These are phyloP conservation scores for Podospora appendiculata DNA, from an alignment of 495 filamentous ascomycete genomes.

Conservation along the genomic window DNA sequence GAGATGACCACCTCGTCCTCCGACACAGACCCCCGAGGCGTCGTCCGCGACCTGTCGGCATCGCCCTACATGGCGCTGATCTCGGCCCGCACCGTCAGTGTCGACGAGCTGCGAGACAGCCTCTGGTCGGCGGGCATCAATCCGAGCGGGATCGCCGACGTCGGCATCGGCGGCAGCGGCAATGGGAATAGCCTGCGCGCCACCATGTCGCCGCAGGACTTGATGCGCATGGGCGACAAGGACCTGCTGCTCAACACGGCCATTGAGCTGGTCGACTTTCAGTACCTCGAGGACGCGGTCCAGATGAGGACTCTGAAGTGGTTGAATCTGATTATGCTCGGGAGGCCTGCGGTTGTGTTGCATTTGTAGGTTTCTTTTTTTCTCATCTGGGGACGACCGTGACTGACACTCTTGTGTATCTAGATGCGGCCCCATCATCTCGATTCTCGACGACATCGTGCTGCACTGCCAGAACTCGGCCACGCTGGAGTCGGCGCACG, in stretches of 20 bases:
- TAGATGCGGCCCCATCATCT: slow-evolving; percentile 39
- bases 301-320: slow-evolving; percentile 45
- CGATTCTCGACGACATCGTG: slow-evolving; percentile 47
- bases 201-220: slow-evolving; percentile 22
- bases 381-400: too few relatives aligned
- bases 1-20: slow-evolving; percentile 40
- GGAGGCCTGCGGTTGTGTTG: slow-evolving; percentile 39
- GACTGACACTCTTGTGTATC: too few relatives aligned
- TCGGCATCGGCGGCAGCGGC: not conserved
- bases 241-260: slow-evolving; percentile 49
- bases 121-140: slow-evolving; percentile 45
- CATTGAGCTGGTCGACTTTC: slow-evolving; percentile 50
- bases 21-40: not conserved
- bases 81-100: slow-evolving; percentile 34
- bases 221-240: slow-evolving; percentile 41
- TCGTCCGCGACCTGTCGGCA: slow-evolving; percentile 24
- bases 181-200: slow-evolving; percentile 10
- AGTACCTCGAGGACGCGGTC: slow-evolving; percentile 44
- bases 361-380: too few relatives aligned
- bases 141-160: slow-evolving; percentile 21
- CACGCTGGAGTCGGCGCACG: slow-evolving; percentile 44
- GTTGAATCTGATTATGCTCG: slow-evolving; percentile 40
- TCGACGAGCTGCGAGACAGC: slow-evolving; percentile 42
- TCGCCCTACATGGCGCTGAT: slow-evolving; percentile 46
- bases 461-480: slow-evolving; percentile 44